Conservation (phyloP, 129 eudicot genomes). For the Calendula officinalis region DNA sequence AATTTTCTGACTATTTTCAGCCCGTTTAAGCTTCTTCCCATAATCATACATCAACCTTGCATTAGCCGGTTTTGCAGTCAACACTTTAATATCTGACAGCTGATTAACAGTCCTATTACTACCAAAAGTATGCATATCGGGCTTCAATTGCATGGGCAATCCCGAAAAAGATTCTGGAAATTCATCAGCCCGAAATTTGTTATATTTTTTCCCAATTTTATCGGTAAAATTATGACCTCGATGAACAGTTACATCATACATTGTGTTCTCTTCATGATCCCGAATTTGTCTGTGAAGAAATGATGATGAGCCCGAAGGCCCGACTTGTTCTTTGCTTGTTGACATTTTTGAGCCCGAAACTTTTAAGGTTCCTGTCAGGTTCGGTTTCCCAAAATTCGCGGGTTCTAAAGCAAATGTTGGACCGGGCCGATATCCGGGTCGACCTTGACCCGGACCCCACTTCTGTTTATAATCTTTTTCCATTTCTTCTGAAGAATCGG, state of each 20-base stretch:
- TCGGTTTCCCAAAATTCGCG: constrained; percentile 43
- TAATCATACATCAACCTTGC: constrained; percentile 44
- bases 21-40: constrained; percentile 49
- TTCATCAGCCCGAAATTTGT: constrained; percentile 43
- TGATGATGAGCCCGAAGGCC: constrained; percentile 38
- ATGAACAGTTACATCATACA: constrained; percentile 64
- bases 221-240: constrained; percentile 41
- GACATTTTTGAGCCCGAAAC: constrained; percentile 44
- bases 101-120: constrained; percentile 61
- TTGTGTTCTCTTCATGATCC: constrained; percentile 48
- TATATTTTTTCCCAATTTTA: constrained; percentile 48
- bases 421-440: constrained; percentile 32
- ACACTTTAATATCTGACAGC: constrained; percentile 74
- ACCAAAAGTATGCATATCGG: constrained; percentile 45
- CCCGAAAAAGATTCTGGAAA: constrained; percentile 43
- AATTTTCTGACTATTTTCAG: constrained; percentile 42
- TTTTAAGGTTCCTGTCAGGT: constrained; percentile 60
- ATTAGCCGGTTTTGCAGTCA: constrained; percentile 77
- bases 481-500: constrained; percentile 78
- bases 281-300: constrained; percentile 31
- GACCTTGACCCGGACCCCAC: constrained; percentile 13
- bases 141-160: constrained; percentile 35
- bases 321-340: constrained; percentile 37
- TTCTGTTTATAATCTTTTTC: constrained; percentile 56
- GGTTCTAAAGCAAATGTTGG: constrained; percentile 48